Percentiles rank a stretch among this genome's conserved stretches.
These are phyloP conservation scores for Lachnum nothofagi DNA, from an alignment of 2,329 filamentous ascomycete species.

Conservation along the genomic window DNA sequence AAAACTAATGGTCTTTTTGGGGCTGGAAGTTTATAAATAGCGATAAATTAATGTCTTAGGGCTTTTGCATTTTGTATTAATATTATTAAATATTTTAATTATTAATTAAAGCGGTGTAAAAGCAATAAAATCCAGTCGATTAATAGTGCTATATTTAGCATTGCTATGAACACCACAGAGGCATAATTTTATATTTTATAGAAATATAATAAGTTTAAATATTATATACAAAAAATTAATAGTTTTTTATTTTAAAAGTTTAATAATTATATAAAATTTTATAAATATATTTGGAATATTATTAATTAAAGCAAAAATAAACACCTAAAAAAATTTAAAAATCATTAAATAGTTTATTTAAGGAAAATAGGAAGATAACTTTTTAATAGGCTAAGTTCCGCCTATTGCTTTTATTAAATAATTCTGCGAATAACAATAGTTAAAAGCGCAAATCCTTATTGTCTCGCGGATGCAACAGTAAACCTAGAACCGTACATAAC, in stretches of 20 bases:
- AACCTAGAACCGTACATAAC: not conserved
- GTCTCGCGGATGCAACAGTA: slow-evolving; percentile 8
- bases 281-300: slow-evolving; percentile 34
- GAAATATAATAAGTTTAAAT: slow-evolving; percentile 33
- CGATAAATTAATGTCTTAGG: slow-evolving; percentile 36
- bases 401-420: slow-evolving; percentile 15
- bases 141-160: slow-evolving; percentile 30
- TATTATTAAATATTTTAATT: slow-evolving; percentile 26
- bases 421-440: slow-evolving; percentile 17
- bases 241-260: slow-evolving; percentile 32
- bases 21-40: slow-evolving; percentile 31
- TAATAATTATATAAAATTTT: slow-evolving; percentile 31
- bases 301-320: slow-evolving; percentile 33
- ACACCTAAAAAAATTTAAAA: slow-evolving; percentile 29
- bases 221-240: slow-evolving; percentile 28
- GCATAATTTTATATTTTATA: slow-evolving; percentile 33
- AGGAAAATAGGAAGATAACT: slow-evolving; percentile 19
- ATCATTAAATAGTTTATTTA: slow-evolving; percentile 21
- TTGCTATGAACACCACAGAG: slow-evolving; percentile 31
- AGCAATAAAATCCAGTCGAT: slow-evolving; percentile 21
- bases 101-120: slow-evolving; percentile 17
- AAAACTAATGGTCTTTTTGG: slow-evolving; percentile 28
- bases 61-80: slow-evolving; percentile 33
- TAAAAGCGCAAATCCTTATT: not conserved
- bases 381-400: slow-evolving; percentile 17